These are phyloP conservation scores for Trametes hirsuta DNA, from an alignment of 1,284 basidiomycete genomes.

Conservation along the genomic window DNA sequence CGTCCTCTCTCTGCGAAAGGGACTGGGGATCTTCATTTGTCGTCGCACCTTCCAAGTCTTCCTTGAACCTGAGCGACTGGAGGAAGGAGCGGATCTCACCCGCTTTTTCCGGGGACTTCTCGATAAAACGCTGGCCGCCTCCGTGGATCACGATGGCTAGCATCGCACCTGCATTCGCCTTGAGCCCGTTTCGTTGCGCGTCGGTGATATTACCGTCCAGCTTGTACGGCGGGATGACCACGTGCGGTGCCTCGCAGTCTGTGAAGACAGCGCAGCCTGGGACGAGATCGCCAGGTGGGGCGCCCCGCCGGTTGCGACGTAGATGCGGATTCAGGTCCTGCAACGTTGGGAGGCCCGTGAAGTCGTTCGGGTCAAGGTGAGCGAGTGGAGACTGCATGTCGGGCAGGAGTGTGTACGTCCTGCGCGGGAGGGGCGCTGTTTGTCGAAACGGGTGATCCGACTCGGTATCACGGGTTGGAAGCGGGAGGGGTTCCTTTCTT, in stretches of 20 bases:
- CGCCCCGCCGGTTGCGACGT: neutral
- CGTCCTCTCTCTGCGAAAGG: too few relatives aligned
- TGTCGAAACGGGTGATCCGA: too few relatives aligned
- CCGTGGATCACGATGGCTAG: conserved; percentile 8
- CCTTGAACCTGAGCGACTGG: neutral
- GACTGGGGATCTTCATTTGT: too few relatives aligned
- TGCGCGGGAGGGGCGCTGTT: too few relatives aligned
- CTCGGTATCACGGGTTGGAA: too few relatives aligned
- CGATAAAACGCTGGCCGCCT: conserved; percentile 1
- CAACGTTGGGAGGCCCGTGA: neutral
- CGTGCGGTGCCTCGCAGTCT: neutral
- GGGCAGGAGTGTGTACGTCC: too few relatives aligned
- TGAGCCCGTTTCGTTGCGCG: neutral
- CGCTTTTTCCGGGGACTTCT: conserved; percentile 2
- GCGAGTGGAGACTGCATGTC: too few relatives aligned
- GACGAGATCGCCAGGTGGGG: neutral
- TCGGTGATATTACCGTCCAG: neutral
- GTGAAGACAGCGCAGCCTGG: neutral
- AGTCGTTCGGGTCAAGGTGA: neutral
- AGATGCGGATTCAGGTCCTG: conserved; percentile 1
- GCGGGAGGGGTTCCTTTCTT: too few relatives aligned
- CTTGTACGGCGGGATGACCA: conserved; percentile 1
- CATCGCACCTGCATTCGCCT: neutral
- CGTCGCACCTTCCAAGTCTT: too few relatives aligned
- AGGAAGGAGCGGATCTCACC: conserved; percentile 2